Base-by-base conservation (phyloP, 2,329 filamentous ascomycete genomes). In the Xylariomycetidae sp. region DNA sequence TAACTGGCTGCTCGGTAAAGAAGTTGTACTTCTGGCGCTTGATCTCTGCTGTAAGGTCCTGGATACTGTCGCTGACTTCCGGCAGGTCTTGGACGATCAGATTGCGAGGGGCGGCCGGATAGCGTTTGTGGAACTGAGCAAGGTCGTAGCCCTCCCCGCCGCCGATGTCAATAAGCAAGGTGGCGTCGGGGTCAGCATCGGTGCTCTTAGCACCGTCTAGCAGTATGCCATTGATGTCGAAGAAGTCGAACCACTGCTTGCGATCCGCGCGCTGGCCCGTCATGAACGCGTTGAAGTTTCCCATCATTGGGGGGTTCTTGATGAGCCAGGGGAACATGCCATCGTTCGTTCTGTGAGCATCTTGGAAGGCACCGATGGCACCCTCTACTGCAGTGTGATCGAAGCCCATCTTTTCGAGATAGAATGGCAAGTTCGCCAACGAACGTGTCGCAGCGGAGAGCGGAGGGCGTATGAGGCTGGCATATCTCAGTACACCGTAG, bases 71-170 rank as follows among this genome's bases (percentile, higher is more conserved):
- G 15, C 50, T 44, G 10, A 48, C 38, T 1, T 33, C 26, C 2
- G 45, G 42, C 3, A 34, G 18, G 17, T 53, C 50, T 27, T 51
- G 44, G 4, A 52, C 32, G 7, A 52, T 29, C 3, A 53, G 40
- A 19, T 34, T 34, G 9, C 49, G 47, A 2, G 39, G 32, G 3
- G 35, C 31, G 17, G 31, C 9, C 13, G 46, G 43, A 27, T 36
- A 43, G 13, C 34, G 35, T 12, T 22, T 15, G n/a, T 39, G 29
- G 31, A 52, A 47, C 17, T 42, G 43, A 3, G 37, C 33, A 12
- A 50, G 13, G 17, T 52, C 45, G 23, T 47, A 40, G 9, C 50
- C 49, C 12, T 37, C 29, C 4, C 46, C 39, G 9, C 50, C 48
- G 12, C 22, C 49, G 12, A 53, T 35, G 23, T 53, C 48, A 12